These are phyloP conservation scores for Candida fluviatilis DNA, from an alignment of 805 yeast genomes.

Conservation along the genomic window DNA sequence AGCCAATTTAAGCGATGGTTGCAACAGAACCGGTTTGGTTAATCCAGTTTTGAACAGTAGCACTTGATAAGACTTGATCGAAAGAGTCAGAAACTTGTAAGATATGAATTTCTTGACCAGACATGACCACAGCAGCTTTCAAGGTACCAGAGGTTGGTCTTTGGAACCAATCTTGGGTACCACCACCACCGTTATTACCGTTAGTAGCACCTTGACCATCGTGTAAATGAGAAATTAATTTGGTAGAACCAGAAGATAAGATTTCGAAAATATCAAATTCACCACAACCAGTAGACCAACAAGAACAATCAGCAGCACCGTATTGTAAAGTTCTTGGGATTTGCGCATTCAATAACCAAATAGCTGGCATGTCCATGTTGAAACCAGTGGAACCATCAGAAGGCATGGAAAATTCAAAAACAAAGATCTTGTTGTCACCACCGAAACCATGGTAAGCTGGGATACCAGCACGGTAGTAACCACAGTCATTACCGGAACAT, in stretches of 20 bases:
- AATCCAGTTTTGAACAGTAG: slow-evolving; percentile 61
- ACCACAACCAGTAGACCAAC: slow-evolving; percentile 98
- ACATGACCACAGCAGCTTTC: slow-evolving; percentile 88
- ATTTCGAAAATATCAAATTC: slow-evolving; percentile 94
- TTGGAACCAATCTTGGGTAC: slow-evolving; percentile 77
- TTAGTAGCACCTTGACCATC: slow-evolving; percentile 70
- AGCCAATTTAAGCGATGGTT: slow-evolving; percentile 12
- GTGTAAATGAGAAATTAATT: slow-evolving; percentile 79
- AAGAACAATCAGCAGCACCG: slow-evolving; percentile 80
- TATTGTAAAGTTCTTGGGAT: slow-evolving; percentile 96
- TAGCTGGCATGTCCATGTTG: slow-evolving; percentile 96
- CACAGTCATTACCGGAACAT: slow-evolving; percentile 65
- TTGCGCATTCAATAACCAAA: slow-evolving; percentile 93
- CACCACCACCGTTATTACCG: slow-evolving; percentile 58
- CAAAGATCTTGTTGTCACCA: slow-evolving; percentile 80
- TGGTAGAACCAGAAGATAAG: slow-evolving; percentile 68
- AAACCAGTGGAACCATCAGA: slow-evolving; percentile 46
- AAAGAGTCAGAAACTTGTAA: slow-evolving; percentile 59
- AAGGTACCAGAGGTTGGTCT: slow-evolving; percentile 78
- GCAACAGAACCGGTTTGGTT: slow-evolving; percentile 48
- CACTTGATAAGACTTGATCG: slow-evolving; percentile 32
- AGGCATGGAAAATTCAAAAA: slow-evolving; percentile 95
- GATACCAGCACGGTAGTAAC: slow-evolving; percentile 76
- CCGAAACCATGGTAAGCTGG: slow-evolving; percentile 95
- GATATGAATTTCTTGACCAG: slow-evolving; percentile 51